Evolutionary conservation across 129 eudicot genomes (phyloP), one percentile per base, ranked within the genome.

Genomic region (Scalesia atractyloides): DNA sequence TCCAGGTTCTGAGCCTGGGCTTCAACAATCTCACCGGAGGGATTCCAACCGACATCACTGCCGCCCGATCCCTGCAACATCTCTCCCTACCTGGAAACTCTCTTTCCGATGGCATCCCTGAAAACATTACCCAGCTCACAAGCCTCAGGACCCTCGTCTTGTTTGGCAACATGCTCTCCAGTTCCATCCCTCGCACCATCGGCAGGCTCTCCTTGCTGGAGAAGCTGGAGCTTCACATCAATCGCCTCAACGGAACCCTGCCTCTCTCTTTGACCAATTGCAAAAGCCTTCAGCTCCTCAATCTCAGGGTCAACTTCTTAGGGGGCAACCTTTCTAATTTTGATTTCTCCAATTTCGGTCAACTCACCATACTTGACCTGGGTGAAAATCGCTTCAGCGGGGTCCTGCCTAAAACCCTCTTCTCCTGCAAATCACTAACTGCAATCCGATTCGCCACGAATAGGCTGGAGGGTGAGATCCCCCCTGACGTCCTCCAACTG

Each of bases 391-490:
- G 0, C 7, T 59, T 59, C 65, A 59, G 10, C 41, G 65, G 65
- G 10, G 41, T 20, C 41, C 65, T 59, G 1, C 65, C 65, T 26
- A 59, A 2, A 59, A 26, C 3, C 65, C 17, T 59, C 1, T 59
- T 59, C 41, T 4, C 43, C 65, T 59, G 65, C 65, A 59, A 11
- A 26, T 59, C 65, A 13, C 65, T 59, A 0, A 59, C 65, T 7
- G 65, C 65, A 11, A 59, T 59, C 33, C 65, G 65, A 12, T 39
- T 59, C 3, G 65, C 65, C 43, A 59, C 65, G 1, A 59, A 59
- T 13, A 59, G 14, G 41, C 65, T 59, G 8, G 16, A 59, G 17
- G 65, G 65, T 39, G 41, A 59, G 5, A 26, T 59, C 65, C 14
- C 16, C 5, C 9, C 17, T 12, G 65, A 59, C 4, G 41, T 59